A percentile compares a stretch with the other conserved stretches of the same genome.
Conservation (phyloP, 2,329 filamentous ascomycete species). For the Ascochyta clinopodiicola region DNA sequence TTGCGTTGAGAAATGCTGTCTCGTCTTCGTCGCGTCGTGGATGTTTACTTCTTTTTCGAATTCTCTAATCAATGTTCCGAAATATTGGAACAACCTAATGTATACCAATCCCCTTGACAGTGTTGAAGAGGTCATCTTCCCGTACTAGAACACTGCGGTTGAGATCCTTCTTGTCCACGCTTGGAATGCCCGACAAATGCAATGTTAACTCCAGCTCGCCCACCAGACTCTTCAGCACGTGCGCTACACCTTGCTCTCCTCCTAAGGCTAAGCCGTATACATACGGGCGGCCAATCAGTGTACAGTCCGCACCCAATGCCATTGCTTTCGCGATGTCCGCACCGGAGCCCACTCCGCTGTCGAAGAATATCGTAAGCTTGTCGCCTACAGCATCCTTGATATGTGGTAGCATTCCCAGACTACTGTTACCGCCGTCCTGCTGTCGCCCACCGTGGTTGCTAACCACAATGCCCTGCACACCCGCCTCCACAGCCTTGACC, state of each 20-base stretch:
- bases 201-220: conserved; percentile 34
- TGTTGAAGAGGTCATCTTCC: conserved; percentile 30
- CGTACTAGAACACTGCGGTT: conserved; percentile 29
- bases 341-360: conserved; percentile 59
- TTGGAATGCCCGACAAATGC: conserved; percentile 33
- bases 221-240: conserved; percentile 32
- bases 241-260: conserved; percentile 61
- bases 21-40: too few species aligned
- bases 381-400: conserved; percentile 58
- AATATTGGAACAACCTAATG: background rate
- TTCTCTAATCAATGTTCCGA: too few species aligned
- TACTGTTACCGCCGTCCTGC: conserved; percentile 59
- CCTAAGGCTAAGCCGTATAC: conserved; percentile 65
- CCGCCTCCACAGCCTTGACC: conserved; percentile 51
- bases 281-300: conserved; percentile 64
- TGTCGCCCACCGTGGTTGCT: conserved; percentile 63
- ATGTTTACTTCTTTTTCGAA: too few species aligned
- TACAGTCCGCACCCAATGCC: conserved; percentile 61
- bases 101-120: conserved; percentile 24
- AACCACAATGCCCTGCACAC: conserved; percentile 59
- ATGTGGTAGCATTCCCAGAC: conserved; percentile 62
- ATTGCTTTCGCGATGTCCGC: conserved; percentile 60
- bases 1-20: too few species aligned
- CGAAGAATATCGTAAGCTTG: conserved; percentile 54
- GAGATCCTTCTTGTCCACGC: conserved; percentile 26